Evolutionary conservation across 805 yeast species (phyloP).

Genomic region (Grigorovia transvaalensis): DNA sequence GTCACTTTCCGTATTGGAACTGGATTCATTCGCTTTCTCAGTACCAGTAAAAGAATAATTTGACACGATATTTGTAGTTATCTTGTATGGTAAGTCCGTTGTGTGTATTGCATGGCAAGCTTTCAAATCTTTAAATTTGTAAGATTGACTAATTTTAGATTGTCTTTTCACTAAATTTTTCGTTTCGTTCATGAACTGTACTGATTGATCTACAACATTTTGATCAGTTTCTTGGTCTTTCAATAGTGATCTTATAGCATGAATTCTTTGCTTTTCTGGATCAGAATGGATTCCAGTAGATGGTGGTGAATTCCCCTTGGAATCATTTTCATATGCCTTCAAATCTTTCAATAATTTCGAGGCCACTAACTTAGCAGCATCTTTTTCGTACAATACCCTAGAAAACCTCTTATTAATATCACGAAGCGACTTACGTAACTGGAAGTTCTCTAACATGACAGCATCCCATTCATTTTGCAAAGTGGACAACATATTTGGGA

Average conservation of each 20-base stretch:
- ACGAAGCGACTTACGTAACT: conserved; percentile 60
- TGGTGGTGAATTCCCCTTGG: not conserved
- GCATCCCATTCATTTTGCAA: conserved; percentile 91
- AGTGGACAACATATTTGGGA: conserved; percentile 65
- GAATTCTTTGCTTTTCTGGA: not conserved
- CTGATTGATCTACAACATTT: not conserved
- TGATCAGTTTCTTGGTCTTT: not conserved
- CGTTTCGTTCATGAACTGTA: not conserved
- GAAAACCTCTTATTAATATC: conserved; percentile 63
- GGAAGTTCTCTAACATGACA: conserved; percentile 67
- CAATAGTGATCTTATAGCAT: not conserved
- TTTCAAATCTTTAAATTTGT: no score
- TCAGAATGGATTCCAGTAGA: not conserved
- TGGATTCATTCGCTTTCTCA: no score
- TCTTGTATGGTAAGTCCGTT: not conserved
- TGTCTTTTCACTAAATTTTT: not conserved
- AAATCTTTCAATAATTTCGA: conserved; percentile 58
- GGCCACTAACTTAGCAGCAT: conserved; percentile 84
- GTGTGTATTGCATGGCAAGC: not conserved
- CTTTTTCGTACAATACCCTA: conserved; percentile 70
- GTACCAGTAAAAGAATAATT: no score
- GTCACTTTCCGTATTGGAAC: no score
- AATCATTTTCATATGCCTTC: not conserved
- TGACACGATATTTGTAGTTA: no score
- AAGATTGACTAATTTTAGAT: not conserved